These are phyloP conservation scores for Sextonia rubra DNA, from an alignment of 164 flowering plant species.

Conservation along the genomic window DNA sequence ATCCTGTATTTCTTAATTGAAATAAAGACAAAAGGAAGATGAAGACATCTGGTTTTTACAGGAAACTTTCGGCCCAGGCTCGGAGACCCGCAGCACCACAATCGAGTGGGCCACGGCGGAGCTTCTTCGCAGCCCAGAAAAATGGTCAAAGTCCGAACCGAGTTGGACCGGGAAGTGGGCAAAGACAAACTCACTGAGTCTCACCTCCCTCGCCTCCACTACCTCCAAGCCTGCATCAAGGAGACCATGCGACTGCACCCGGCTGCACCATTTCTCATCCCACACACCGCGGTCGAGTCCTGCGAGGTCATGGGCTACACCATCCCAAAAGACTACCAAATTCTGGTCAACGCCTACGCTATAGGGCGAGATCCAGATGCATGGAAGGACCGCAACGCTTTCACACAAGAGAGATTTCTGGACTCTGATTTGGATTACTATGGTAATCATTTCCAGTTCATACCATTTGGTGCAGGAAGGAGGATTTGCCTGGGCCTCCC, in stretches of 20 bases:
- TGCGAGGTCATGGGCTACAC: slow-evolving; percentile 11
- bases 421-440: slow-evolving; percentile 3
- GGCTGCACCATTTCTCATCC: slow-evolving; percentile 12
- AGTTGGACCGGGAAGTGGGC: slow-evolving; percentile 13
- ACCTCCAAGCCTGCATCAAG: slow-evolving; percentile 11
- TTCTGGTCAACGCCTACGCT: slow-evolving; percentile 12
- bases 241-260: slow-evolving; percentile 16
- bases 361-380: slow-evolving; percentile 8
- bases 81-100: slow-evolving; percentile 14
- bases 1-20: too few species aligned
- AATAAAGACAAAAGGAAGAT: too few species aligned
- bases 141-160: slow-evolving; percentile 5
- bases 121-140: slow-evolving; percentile 8
- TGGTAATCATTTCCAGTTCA: slow-evolving; percentile 13
- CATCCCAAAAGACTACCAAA: slow-evolving; percentile 10
- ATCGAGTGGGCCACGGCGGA: slow-evolving; percentile 20
- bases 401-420: slow-evolving; percentile 11
- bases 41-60: background rate
- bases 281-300: slow-evolving; percentile 2
- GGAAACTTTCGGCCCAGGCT: slow-evolving; percentile 15
- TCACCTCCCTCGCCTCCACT: slow-evolving; percentile 9
- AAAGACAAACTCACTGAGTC: background rate
- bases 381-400: slow-evolving; percentile 7
- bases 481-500: slow-evolving; percentile 16
- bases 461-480: slow-evolving; percentile 18